Conservation (phyloP, 2,329 filamentous ascomycete species). For the Talaromyces pinophilus region DNA sequence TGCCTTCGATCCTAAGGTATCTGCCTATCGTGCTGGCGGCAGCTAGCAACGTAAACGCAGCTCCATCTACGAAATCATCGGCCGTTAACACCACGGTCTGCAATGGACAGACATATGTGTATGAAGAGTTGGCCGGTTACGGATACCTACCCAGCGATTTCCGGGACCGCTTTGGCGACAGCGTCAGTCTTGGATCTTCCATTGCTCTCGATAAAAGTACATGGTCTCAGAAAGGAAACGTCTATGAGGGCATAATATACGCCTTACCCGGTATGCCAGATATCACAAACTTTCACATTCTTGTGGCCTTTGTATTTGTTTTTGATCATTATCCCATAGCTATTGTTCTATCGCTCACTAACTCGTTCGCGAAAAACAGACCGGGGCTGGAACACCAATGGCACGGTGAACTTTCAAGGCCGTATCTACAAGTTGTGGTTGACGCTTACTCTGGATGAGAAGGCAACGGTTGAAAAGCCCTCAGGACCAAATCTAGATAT, state of each 20-base stretch:
- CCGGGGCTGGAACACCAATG: conserved; percentile 62
- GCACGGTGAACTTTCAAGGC: conserved; percentile 67
- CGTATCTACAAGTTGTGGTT: conserved; percentile 69
- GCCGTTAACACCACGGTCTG: conserved; percentile 56
- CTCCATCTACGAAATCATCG: neutral
- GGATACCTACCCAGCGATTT: conserved; percentile 61
- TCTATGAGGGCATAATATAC: conserved; percentile 64
- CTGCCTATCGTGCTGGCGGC: conserved; percentile 5
- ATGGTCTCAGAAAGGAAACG: conserved; percentile 58
- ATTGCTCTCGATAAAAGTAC: conserved; percentile 62
- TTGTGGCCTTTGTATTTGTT: neutral
- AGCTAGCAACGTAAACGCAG: conserved; percentile 1
- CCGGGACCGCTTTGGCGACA: conserved; percentile 69
- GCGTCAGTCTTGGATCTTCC: conserved; percentile 65
- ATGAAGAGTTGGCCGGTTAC: conserved; percentile 67
- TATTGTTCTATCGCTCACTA: neutral
- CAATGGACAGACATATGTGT: conserved; percentile 64
- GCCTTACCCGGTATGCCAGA: conserved; percentile 57
- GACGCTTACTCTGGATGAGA: conserved; percentile 55
- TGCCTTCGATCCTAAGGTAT: neutral
- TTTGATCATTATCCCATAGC: neutral
- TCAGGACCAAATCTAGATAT: conserved; percentile 63
- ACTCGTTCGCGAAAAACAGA: conserved; percentile 25
- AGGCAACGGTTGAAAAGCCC: conserved; percentile 56
- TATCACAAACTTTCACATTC: neutral